Conservation (phyloP, 2,329 filamentous ascomycete species). For the Fusarium annulatum region DNA sequence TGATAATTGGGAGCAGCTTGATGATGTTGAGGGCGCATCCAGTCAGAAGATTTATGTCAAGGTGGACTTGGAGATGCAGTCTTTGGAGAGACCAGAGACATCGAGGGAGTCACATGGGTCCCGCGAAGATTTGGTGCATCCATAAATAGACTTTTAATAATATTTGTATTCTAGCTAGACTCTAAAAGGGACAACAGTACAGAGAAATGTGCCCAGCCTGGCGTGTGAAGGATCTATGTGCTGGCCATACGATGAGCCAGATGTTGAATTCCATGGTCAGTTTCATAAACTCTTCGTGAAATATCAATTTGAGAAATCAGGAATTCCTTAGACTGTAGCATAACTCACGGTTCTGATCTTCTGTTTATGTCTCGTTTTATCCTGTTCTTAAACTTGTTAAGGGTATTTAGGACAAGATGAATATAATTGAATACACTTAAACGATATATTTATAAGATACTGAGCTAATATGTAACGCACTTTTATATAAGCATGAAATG, state of each 20-base stretch:
- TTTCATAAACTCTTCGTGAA: fast-evolving
- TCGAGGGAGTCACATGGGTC: not conserved
- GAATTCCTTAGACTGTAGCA: too few species aligned
- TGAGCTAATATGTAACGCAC: not conserved
- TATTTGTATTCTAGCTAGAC: not conserved
- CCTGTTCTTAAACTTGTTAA: not conserved
- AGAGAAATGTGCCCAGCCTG: not conserved
- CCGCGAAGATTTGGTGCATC: not conserved
- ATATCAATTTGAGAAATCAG: too few species aligned
- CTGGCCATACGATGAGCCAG: fast-evolving
- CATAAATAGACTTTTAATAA: not conserved
- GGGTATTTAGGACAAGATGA: not conserved
- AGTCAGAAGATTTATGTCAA: constrained; percentile 9
- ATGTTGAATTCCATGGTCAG: fast-evolving
- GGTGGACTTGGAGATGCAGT: constrained; percentile 15
- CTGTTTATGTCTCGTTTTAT: not conserved
- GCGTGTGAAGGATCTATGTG: too few species aligned
- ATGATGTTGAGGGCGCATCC: not conserved
- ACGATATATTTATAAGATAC: fast-evolving
- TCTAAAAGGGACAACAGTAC: constrained; percentile 7
- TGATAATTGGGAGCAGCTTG: constrained; percentile 4
- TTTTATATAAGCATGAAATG: not conserved
- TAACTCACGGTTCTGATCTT: not conserved
- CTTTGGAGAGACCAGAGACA: not conserved
- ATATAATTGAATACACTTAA: too few species aligned